Percentiles rank a stretch among this genome's conserved stretches.
Evolutionary conservation across 164 flowering plant genomes (phyloP).

Genomic region (Cinnamomum micranthum): DNA sequence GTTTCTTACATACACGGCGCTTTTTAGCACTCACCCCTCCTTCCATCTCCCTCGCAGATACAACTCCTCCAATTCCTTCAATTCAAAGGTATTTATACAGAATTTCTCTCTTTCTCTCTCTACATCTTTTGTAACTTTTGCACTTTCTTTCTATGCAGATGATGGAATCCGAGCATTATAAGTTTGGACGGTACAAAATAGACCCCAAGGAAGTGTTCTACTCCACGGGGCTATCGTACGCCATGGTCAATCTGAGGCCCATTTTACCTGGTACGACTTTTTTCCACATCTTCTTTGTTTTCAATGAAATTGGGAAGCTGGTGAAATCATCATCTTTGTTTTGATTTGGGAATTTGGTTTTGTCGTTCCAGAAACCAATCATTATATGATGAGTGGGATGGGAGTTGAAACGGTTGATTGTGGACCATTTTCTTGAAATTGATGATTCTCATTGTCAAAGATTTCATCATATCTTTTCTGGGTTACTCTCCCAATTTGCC

Average conservation of each 20-base stretch:
- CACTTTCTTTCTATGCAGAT: background rate
- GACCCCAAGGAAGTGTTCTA: conserved; percentile 59
- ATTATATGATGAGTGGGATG: background rate
- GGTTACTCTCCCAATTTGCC: no score
- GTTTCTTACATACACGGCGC: background rate
- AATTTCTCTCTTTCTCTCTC: background rate
- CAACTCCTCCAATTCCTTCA: background rate
- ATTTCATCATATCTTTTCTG: no score
- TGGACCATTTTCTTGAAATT: no score
- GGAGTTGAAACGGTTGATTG: background rate
- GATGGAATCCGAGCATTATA: conserved; percentile 17
- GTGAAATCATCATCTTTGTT: background rate
- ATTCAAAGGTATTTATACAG: background rate
- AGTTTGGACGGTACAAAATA: conserved; percentile 71
- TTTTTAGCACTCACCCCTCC: background rate
- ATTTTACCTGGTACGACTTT: conserved; percentile 59
- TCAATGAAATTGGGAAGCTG: background rate
- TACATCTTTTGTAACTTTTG: background rate
- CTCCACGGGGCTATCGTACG: conserved; percentile 63
- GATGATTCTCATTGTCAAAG: no score
- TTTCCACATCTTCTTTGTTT: background rate
- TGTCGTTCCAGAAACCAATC: background rate
- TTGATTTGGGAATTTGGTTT: background rate
- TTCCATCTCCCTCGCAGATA: background rate
- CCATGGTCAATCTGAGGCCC: conserved; percentile 83